Base-by-base conservation (phyloP, 495 filamentous ascomycete species). In the Thermochaetoides thermophila region DNA sequence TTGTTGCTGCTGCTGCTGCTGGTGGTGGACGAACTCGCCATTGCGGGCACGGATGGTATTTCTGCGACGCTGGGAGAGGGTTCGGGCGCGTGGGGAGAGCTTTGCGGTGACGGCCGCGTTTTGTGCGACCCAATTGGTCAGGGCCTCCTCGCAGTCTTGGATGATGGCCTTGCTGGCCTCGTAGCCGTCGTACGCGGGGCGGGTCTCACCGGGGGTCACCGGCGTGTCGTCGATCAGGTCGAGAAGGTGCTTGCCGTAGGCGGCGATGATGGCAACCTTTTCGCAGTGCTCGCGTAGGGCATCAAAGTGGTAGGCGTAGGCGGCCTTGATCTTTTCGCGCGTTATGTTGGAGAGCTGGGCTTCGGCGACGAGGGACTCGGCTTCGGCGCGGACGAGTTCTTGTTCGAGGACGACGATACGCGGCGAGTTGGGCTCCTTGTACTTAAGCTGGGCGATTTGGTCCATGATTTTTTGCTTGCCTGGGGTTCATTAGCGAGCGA, bases 391-490 rank as follows among this genome's bases (percentile, higher is more conserved):
- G 39, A 97, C 89, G 33, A 97, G 80, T 60, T 97, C 89, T 58
- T 96, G 89, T 60, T 97, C 89, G 44, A 97, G 78, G 21, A 97
- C 85, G 33, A 93, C 84, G 33, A 97, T 96, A 56, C 83, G 85
- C 25, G 91, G 85, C 7, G 84, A 94, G 64, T 91, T 91, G 20
- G 89, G 89, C 55, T 97, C 91, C 64, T 96, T 96, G 74, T 96
- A 97, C 60, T 97, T 97, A 34, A 97, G 73, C 56, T 97, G 89
- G 12, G 89, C 87, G 45, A 97, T 96, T 48, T 96, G 83, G 53
- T 97, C 91, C 50, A 84, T 94, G 57, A 97, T 96, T 64, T 96
- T 97, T 59, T 97, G 89, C 61, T 97, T 97, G 52, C 85, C 84
- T 82, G 39, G n/a, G n/a, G n/a, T n/a, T n/a, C n/a, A n/a, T n/a